phyloP scores from a whole-genome alignment of 305 asterid genomes.

The Fraxinus xanthoxyloides region DNA sequence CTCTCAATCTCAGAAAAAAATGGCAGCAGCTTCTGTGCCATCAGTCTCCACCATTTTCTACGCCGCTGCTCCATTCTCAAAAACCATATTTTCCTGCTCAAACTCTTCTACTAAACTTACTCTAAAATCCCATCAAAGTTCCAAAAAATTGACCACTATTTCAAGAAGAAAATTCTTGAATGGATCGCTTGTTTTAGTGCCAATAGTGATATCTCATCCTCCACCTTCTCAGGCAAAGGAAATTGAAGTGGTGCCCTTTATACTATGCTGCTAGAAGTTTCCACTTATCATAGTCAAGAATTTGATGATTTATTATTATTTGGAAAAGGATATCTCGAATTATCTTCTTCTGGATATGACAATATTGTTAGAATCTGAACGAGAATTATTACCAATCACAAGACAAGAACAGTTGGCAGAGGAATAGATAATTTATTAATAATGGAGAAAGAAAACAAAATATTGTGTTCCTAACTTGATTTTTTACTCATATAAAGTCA shows the following conservation, averaged over 20 bases:
- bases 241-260: slow-evolving; percentile 70
- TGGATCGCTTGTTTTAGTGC: slow-evolving; percentile 49
- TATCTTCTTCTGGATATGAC: background rate
- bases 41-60: slow-evolving; percentile 34
- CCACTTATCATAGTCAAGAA: background rate
- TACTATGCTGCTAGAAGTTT: background rate
- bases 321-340: background rate
- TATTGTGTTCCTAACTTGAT: no score
- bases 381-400: background rate
- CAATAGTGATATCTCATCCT: slow-evolving; percentile 39
- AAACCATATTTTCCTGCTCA: slow-evolving; percentile 17
- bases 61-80: slow-evolving; percentile 23
- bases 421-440: no score
- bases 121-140: slow-evolving; percentile 23
- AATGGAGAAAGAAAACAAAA: background rate
- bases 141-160: slow-evolving; percentile 19
- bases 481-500: background rate
- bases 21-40: slow-evolving; percentile 39
- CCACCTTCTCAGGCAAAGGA: slow-evolving; percentile 61
- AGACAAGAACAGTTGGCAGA: background rate
- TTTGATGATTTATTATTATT: background rate
- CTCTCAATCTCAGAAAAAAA: slow-evolving; percentile 8
- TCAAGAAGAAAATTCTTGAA: slow-evolving; percentile 63
- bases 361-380: background rate
- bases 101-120: slow-evolving; percentile 25